Base-by-base conservation (phyloP, 805 yeast genomes). In the Metschnikowia cerradonensis region DNA sequence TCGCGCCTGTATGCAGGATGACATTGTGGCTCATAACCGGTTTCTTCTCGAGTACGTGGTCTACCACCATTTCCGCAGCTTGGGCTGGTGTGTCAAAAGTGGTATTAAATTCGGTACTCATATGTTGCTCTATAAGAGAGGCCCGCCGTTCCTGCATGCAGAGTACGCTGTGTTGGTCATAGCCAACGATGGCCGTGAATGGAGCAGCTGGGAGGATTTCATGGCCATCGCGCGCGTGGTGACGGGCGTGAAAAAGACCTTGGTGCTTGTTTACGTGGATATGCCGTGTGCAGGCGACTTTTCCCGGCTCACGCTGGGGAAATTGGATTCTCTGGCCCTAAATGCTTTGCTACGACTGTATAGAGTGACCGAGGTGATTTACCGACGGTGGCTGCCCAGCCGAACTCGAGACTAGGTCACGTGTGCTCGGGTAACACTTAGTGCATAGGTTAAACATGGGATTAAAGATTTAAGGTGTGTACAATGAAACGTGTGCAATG, bases 101-200 rank as follows among this genome's bases (percentile, higher is more conserved):
- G 99, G 98, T 0, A 80, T 90, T 50, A 94, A 94, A 66, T 94
- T 94, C 66, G 96, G 97, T 2, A 79, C 88, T n/a, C 95, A 91
- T 60, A 86, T 73, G 66, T 69, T 94, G 7, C 72, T 94, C 4
- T 94, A 94, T 66, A 82, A 85, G 48, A 75, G 92, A 51, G 99
- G 99, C 0, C 99, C 98, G 7, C 97, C 97, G 1, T 90, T 91
- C 65, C 82, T 86, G 46, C 99, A 94, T 65, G 97, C 99, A 0
- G 96, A 90, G 63, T 88, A 81, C 65, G 88, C 92, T 6, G 70
- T 89, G 3, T 62, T 79, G 42, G 71, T 87, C 5, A 52, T 81
- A 26, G 75, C 79, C 1, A 67, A 70, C 41, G 68, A 66, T 20
- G 71, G 63, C 7, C 36, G 40, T 10, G 58, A 61, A 0, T 68